Conservation (phyloP, 768 basidiomycete species). For the Clitopilus hobsonii region DNA sequence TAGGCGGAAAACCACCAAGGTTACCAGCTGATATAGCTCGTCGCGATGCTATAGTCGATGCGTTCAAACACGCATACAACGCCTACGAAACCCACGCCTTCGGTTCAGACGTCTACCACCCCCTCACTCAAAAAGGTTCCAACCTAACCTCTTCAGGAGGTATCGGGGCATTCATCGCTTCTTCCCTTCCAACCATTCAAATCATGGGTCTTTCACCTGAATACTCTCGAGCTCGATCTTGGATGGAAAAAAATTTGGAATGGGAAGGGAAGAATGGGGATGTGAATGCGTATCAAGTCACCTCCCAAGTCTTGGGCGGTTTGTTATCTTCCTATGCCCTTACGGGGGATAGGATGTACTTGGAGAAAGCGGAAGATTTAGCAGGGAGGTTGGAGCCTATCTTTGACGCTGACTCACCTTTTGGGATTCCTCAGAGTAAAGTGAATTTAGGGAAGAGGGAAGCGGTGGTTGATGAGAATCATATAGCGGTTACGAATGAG, state of each 20-base stretch:
- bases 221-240: constrained; percentile 72
- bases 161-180: constrained; percentile 88
- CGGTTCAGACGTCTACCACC: constrained; percentile 92
- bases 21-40: constrained; percentile 51
- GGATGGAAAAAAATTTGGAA: constrained; percentile 64
- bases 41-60: constrained; percentile 66
- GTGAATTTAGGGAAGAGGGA: constrained; percentile 64
- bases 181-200: constrained; percentile 85
- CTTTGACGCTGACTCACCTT: constrained; percentile 83
- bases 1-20: no score
- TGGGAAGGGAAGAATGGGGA: no score
- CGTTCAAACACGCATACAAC: no score
- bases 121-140: constrained; percentile 65
- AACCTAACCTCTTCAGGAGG: constrained; percentile 77
- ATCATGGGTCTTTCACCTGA: constrained; percentile 83
- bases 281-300: no score
- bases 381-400: constrained; percentile 78
- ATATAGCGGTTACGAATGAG: constrained; percentile 79
- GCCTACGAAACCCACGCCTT: no score
- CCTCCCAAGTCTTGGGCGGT: constrained; percentile 89
- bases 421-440: constrained; percentile 73
- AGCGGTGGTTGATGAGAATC: constrained; percentile 61
- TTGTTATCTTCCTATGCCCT: constrained; percentile 84
- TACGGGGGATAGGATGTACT: constrained; percentile 67
- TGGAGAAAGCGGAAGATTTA: constrained; percentile 77